Evolutionary conservation across 2,329 filamentous ascomycete genomes (phyloP), one percentile per base, ranked within the genome.

Genomic region (Fusarium albidum): DNA sequence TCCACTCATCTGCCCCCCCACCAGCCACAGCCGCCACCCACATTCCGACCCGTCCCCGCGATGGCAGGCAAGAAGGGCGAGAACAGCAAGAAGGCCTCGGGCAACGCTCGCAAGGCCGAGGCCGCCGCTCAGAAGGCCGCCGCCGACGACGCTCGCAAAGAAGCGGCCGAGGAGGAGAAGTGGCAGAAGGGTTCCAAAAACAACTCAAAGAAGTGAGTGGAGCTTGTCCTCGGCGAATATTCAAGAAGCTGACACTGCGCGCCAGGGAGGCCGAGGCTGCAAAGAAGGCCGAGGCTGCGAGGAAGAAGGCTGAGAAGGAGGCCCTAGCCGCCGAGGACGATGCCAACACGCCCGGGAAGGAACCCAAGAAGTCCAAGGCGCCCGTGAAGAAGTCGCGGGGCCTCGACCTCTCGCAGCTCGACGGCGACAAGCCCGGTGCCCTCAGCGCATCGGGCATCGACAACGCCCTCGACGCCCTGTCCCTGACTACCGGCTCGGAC

Each of bases 241-340:
- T 26, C 33, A 9, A 6, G 28, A 46, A 11, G 15, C 60, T 67
- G 18, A 67, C 59, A 17, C 25, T 9, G 13, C 32, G 13, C 18
- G n/a, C 9, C 44, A 76, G 73, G 64, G 73, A 76, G 44, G 70
- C 71, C 5, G 73, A 75, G 25, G 73, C 68, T 5, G 68, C 70
- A 65, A 96, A 93, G 71, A 92, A 96, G 66, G 88, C 89, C 29
- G 92, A 93, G 47, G 90, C 89, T 42, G 87, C 87, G 42, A 96
- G 94, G 76, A 92, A 96, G 77, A 98, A 96, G 77, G 94, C 93
- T 44, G 95, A 98, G 72, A 89, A 89, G 42, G 93, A 96, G 2
- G 91, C 93, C 10, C 78, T 93, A 18, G 77, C 92, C 31, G 88
- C 86, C 51, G 92, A 90, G 70, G 95, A 99, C 75, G 94, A 97